Percentiles rank a stretch among this genome's conserved stretches.
Conservation (phyloP, 441 rosid genomes). For the Corymbia citriodora region DNA sequence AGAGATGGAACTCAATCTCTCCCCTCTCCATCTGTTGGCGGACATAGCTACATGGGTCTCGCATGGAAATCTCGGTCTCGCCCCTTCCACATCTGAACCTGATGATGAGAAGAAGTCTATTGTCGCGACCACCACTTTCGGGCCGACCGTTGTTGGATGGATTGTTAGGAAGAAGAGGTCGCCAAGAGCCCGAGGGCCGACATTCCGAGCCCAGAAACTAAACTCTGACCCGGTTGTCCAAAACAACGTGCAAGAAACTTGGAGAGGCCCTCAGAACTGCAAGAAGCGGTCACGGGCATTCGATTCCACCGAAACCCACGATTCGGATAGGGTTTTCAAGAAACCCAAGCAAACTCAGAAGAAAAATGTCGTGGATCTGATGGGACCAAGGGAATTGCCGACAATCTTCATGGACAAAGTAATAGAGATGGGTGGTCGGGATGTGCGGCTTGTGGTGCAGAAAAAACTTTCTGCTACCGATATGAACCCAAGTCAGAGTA, state of each 20-base stretch:
- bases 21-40: not conserved
- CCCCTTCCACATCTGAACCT: not conserved
- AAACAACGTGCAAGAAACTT: not conserved
- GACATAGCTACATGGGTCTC: not conserved
- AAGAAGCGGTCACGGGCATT: not conserved
- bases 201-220: not conserved
- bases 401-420: not conserved
- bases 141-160: not conserved
- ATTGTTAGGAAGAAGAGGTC: not conserved
- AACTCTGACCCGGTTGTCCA: not conserved
- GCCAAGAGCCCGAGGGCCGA: not conserved
- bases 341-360: not conserved
- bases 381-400: not conserved
- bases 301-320: not conserved
- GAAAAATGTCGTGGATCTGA: not conserved
- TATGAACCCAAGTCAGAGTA: not conserved
- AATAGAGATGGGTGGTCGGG: not conserved
- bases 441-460: not conserved
- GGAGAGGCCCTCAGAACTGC: not conserved
- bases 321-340: not conserved
- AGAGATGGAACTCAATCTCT: not conserved
- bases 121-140: rapidly evolving
- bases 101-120: not conserved
- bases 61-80: not conserved
- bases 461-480: not conserved